These are phyloP conservation scores for Serendipita sp. DNA, from an alignment of 768 basidiomycete species.

Conservation along the genomic window DNA sequence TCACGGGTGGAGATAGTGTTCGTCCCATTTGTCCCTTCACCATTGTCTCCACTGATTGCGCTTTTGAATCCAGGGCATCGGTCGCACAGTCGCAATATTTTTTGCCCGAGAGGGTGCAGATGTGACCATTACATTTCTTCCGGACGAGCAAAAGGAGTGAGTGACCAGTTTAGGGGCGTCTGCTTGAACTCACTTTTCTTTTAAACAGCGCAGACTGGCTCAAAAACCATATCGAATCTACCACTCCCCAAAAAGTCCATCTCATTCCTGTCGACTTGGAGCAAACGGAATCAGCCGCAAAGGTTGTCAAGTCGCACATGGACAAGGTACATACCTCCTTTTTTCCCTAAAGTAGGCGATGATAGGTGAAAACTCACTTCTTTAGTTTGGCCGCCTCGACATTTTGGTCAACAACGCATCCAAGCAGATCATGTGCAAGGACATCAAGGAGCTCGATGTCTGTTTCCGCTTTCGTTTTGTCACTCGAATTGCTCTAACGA, in stretches of 20 bases:
- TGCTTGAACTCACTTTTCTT: background rate
- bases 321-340: conserved; percentile 12
- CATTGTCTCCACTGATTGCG: conserved; percentile 19
- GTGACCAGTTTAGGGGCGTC: background rate
- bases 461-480: background rate
- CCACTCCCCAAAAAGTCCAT: conserved; percentile 21
- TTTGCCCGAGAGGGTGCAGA: conserved; percentile 29
- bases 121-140: conserved; percentile 32
- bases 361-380: too few relatives aligned
- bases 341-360: background rate
- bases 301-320: conserved; percentile 34
- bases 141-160: conserved; percentile 36
- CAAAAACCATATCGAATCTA: conserved; percentile 32
- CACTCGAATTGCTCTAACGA: background rate
- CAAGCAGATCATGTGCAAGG: conserved; percentile 28
- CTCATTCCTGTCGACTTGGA: conserved; percentile 28
- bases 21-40: background rate
- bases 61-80: conserved; percentile 12
- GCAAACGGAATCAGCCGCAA: conserved; percentile 26
- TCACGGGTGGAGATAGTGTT: background rate
- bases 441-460: conserved; percentile 29
- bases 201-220: conserved; percentile 29
- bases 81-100: conserved; percentile 13
- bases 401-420: conserved; percentile 47
- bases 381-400: conserved; percentile 31